phyloP scores from a whole-genome alignment of 768 basidiomycete species.

The Tylopilus vinaceipallidus region DNA sequence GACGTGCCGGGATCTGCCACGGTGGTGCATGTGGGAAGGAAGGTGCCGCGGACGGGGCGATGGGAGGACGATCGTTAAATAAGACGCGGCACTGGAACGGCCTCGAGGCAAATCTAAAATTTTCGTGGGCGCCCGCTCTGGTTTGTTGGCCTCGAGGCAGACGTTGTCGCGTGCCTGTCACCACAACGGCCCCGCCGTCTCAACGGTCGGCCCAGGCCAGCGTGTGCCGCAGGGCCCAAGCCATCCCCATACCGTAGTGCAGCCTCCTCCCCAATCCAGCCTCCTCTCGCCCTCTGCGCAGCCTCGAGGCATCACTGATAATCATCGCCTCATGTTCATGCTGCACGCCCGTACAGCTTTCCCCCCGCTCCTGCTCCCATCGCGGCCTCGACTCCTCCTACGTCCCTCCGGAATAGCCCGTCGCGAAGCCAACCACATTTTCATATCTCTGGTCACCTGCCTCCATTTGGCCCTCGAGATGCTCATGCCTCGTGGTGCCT shows the following conservation, averaged over 20 bases:
- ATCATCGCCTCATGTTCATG: slow-evolving; percentile 22
- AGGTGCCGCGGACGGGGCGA: slow-evolving; percentile 27
- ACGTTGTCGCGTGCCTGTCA: no score
- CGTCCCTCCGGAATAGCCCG: slow-evolving; percentile 5
- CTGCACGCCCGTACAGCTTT: slow-evolving; percentile 7
- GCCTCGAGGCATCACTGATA: slow-evolving; percentile 32
- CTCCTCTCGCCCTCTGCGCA: slow-evolving; percentile 1
- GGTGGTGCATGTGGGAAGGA: slow-evolving; percentile 26
- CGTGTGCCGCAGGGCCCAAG: no score
- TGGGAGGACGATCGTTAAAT: slow-evolving; percentile 15
- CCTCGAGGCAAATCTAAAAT: slow-evolving; percentile 19
- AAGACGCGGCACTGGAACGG: slow-evolving; percentile 8
- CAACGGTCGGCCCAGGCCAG: no score
- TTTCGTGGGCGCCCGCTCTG: not conserved
- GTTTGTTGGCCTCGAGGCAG: slow-evolving; percentile 4
- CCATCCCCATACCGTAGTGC: not conserved
- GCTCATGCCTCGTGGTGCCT: not conserved
- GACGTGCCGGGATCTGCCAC: slow-evolving; percentile 43
- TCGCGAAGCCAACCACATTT: not conserved
- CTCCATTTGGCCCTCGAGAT: not conserved
- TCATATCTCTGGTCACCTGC: not conserved
- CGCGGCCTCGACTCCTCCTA: no score
- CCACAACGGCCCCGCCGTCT: no score
- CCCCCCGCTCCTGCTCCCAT: not conserved
- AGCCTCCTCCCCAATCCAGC: slow-evolving; percentile 6